Percentiles rank a stretch among this genome's conserved stretches.
These are phyloP conservation scores for Amanita molliuscula DNA, from an alignment of 768 basidiomycete genomes.

Conservation along the genomic window DNA sequence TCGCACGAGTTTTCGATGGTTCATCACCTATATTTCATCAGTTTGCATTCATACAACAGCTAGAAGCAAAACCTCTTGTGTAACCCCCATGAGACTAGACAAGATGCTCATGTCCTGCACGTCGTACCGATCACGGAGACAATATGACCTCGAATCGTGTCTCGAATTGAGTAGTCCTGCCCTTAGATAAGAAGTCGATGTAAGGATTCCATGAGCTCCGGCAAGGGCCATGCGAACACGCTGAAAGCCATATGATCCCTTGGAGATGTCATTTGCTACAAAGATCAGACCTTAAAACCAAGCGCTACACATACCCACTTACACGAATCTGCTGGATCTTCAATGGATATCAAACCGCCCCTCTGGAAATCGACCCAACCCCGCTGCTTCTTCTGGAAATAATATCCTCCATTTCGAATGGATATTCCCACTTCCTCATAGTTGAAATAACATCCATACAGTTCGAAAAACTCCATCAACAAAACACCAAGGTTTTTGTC, in stretches of 20 bases:
- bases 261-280: conserved; percentile 87
- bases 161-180: conserved; percentile 54
- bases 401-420: conserved; percentile 77
- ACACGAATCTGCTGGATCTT: conserved; percentile 90
- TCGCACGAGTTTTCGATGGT: conserved; percentile 58
- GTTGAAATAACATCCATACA: conserved; percentile 89
- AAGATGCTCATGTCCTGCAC: conserved; percentile 71
- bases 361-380: conserved; percentile 70
- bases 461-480: conserved; percentile 94
- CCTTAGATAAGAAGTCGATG: conserved; percentile 57
- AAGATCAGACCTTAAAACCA: conserved; percentile 5
- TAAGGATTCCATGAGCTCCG: conserved; percentile 71
- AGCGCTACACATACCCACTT: conserved; percentile 22
- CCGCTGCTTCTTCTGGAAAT: conserved; percentile 71
- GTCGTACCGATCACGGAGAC: conserved; percentile 30
- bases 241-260: conserved; percentile 74
- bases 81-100: conserved; percentile 70
- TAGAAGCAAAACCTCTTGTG: conserved; percentile 52
- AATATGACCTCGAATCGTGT: conserved; percentile 36
- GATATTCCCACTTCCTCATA: conserved; percentile 87
- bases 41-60: neutral
- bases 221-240: conserved; percentile 78
- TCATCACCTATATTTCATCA: conserved; percentile 45
- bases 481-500: conserved; percentile 87
- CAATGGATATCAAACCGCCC: conserved; percentile 63